Conservation (phyloP, 345 rosid genomes). For the Mallotus nudiflorus region DNA sequence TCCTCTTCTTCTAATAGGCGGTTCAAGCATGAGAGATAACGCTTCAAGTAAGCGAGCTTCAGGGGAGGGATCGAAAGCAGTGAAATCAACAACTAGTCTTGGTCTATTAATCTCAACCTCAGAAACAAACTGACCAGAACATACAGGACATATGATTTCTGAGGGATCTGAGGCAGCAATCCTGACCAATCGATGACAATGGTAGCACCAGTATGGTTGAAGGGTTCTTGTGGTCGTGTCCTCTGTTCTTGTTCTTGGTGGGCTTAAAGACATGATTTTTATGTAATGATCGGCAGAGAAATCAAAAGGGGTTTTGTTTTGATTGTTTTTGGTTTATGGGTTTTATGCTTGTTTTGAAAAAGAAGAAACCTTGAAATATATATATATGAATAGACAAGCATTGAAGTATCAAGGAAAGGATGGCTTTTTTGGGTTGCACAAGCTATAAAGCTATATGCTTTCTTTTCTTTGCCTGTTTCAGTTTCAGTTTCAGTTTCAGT, state of each 20-base stretch:
- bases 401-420: slow-evolving; percentile 24
- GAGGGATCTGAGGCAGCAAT: slow-evolving; percentile 42
- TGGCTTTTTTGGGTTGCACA: slow-evolving; percentile 27
- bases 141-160: slow-evolving; percentile 59
- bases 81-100: slow-evolving; percentile 44
- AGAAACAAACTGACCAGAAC: slow-evolving; percentile 50
- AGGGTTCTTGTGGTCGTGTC: slow-evolving; percentile 18
- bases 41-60: slow-evolving; percentile 72
- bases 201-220: slow-evolving; percentile 82
- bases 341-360: background rate
- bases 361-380: background rate
- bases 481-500: too few species aligned
- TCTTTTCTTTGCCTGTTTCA: background rate
- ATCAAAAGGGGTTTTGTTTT: background rate
- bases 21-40: slow-evolving; percentile 64
- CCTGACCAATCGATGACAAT: slow-evolving; percentile 58
- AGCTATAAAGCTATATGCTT: slow-evolving; percentile 27
- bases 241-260: slow-evolving; percentile 29
- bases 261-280: slow-evolving; percentile 46
- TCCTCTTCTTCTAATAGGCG: slow-evolving; percentile 43
- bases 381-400: background rate
- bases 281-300: background rate
- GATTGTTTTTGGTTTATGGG: background rate
- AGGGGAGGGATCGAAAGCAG: slow-evolving; percentile 64
- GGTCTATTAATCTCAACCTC: slow-evolving; percentile 53